These are phyloP conservation scores for Colletotrichum endophyticum DNA, from an alignment of 2,329 filamentous ascomycete genomes.

Conservation along the genomic window DNA sequence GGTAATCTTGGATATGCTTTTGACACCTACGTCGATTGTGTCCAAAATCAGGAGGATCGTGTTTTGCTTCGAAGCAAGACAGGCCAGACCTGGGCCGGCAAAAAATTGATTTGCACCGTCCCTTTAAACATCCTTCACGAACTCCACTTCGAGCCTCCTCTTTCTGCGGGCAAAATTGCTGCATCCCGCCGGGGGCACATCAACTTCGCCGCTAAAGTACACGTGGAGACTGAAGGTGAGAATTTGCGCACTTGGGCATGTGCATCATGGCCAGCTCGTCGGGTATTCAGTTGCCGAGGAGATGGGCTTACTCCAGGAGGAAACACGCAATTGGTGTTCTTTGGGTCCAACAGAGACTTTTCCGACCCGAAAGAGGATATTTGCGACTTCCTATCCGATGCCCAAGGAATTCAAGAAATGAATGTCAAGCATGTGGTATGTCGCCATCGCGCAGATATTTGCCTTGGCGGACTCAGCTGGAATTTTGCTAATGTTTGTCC, in stretches of 20 bases:
- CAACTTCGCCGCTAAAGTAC: constrained; percentile 23
- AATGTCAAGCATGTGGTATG: constrained; percentile 14
- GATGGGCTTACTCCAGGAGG: constrained; percentile 48
- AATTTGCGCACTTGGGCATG: not conserved
- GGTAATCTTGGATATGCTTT: constrained; percentile 30
- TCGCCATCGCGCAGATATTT: not conserved
- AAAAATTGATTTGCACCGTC: constrained; percentile 29
- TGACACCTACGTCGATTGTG: constrained; percentile 23
- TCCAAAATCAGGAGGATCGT: constrained; percentile 8
- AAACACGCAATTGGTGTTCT: constrained; percentile 52
- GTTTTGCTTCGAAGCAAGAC: not conserved
- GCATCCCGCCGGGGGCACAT: constrained; percentile 20
- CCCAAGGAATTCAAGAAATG: constrained; percentile 36
- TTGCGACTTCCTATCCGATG: constrained; percentile 47
- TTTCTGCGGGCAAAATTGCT: constrained; percentile 19
- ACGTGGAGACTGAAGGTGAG: constrained; percentile 18
- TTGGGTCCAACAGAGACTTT: constrained; percentile 23
- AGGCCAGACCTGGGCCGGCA: constrained; percentile 15
- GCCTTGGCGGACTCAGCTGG: not conserved
- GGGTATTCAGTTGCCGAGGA: not conserved
- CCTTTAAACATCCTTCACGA: constrained; percentile 23
- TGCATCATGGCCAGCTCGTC: not conserved
- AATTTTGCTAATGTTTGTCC: not conserved
- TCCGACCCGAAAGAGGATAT: constrained; percentile 23
- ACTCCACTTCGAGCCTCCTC: constrained; percentile 23